Base-by-base conservation (phyloP, 805 yeast genomes). In the Metschnikowia lachancei region DNA sequence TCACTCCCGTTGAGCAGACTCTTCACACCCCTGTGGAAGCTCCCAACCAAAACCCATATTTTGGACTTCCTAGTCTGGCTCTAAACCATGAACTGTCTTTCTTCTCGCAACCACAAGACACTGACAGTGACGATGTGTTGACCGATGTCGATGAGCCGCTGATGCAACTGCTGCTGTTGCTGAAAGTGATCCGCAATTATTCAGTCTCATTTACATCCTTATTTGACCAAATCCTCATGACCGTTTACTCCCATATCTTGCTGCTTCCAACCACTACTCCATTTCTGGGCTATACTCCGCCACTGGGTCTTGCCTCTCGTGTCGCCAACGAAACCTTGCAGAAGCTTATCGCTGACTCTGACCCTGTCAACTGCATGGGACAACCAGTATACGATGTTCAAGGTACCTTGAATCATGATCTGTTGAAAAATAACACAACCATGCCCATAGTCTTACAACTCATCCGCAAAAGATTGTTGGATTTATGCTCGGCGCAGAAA, bases 211-310 rank as follows among this genome's bases (percentile, higher is more conserved):
- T 72, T 53, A 69, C 70, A 8, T 57, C 62, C 3, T 44, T 36
- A 16, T 71, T 72, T 47, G 77, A 72, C 50, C 67, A 64, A 52
- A 56, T 70, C 36, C 62, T 71, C 11, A 52, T 69, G 60, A 52
- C 62, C 28, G 48, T 65, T 9, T 72, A 71, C 55, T 58, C 62
- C 24, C 62, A 67, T 38, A 56, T 69, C 34, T 55, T 71, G 39
- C 61, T 67, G 29, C 64, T 68, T 36, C 77, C 77, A 35, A 72
- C 77, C 17, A 70, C 76, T 3, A 70, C 76, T 17, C 77, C 77
- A 11, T 72, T 72, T 41, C 64, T 64, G 60, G 77, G 77, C 2
- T 39, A 51, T 11, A 59, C 65, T 9, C 77, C 77, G 14, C 77
- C 77, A 2, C 68, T 72, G 57, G 77, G 77, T 1, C 58, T 72